phyloP scores from a whole-genome alignment of 2,329 filamentous ascomycete species.

The Mollisiaceae sp. region DNA sequence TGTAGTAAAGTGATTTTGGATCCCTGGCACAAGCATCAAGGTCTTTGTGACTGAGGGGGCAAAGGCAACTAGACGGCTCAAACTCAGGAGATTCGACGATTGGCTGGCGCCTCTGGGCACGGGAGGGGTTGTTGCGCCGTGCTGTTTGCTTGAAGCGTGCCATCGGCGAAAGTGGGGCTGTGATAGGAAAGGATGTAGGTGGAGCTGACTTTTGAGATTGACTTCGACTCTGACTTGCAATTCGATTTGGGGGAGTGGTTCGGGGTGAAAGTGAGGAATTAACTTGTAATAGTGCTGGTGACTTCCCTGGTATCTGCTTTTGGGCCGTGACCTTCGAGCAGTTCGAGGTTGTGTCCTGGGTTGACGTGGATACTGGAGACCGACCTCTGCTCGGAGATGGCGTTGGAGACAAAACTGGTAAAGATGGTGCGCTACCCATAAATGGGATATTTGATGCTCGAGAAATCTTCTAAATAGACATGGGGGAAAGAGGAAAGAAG shows the following conservation, averaged over 20 bases:
- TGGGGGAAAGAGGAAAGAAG: neutral
- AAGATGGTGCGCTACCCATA: neutral
- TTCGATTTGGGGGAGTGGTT: neutral
- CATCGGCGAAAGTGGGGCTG: neutral
- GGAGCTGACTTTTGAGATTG: neutral
- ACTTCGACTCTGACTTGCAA: neutral
- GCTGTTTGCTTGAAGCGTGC: neutral
- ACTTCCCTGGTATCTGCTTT: neutral
- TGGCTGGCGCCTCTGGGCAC: neutral
- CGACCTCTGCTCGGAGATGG: neutral
- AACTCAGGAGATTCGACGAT: neutral
- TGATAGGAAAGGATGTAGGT: neutral
- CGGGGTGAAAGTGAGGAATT: neutral
- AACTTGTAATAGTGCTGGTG: neutral
- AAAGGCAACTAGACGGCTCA: neutral
- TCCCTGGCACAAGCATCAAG: neutral
- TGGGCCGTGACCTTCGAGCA: neutral
- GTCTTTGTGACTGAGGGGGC: neutral
- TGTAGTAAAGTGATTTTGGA: neutral
- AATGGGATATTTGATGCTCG: neutral
- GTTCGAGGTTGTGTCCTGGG: neutral
- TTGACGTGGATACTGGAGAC: neutral
- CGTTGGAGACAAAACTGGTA: neutral
- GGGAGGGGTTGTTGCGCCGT: neutral
- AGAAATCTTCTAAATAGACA: neutral